Conservation (phyloP, 495 filamentous ascomycete species). For the Xylaria palmicola region DNA sequence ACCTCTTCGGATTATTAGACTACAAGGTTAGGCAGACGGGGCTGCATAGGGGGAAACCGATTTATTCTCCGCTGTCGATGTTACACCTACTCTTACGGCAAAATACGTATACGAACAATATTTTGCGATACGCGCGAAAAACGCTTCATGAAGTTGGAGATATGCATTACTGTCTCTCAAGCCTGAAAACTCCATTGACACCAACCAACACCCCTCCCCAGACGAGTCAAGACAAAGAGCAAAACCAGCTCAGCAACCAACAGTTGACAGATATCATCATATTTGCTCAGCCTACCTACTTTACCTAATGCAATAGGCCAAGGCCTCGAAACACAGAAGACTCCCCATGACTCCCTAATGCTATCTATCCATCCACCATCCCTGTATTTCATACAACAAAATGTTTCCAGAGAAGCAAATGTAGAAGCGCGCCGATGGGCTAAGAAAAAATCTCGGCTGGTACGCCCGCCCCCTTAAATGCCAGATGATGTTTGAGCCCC, state of each 20-base stretch:
- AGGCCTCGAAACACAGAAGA: too few species aligned
- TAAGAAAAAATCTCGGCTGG: background rate
- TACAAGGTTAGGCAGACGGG: background rate
- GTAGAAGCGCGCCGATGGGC: background rate
- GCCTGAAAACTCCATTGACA: too few species aligned
- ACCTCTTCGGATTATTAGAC: background rate
- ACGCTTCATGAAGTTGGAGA: too few species aligned
- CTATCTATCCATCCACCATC: background rate
- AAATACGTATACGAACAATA: too few species aligned
- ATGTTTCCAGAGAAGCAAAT: conserved; percentile 12
- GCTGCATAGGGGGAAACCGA: background rate
- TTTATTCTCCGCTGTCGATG: background rate
- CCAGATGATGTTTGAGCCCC: background rate
- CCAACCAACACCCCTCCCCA: too few species aligned
- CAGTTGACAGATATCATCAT: too few species aligned
- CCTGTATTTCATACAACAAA: background rate
- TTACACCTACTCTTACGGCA: background rate
- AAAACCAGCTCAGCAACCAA: too few species aligned
- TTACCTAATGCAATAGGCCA: too few species aligned
- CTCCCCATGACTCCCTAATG: background rate
- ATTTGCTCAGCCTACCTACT: too few species aligned
- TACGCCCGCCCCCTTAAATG: background rate
- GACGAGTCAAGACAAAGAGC: too few species aligned
- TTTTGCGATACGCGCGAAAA: too few species aligned
- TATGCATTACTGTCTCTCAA: too few species aligned